Evolutionary conservation across 768 basidiomycete genomes (phyloP).

Genomic region (Auricularia heimuer): DNA sequence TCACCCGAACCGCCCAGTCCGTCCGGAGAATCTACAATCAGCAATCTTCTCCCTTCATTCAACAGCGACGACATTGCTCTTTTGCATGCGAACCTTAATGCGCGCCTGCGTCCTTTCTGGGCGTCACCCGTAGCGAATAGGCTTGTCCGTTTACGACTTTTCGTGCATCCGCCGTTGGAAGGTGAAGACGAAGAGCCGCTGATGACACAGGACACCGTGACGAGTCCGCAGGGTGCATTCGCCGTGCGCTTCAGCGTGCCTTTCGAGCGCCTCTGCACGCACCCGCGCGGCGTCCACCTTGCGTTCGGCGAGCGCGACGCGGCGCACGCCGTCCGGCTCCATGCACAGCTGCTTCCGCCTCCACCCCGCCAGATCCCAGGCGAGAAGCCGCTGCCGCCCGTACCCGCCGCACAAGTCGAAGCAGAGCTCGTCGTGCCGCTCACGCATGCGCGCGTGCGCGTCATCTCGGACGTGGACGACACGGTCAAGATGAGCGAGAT

Average conservation of each 20-base stretch:
- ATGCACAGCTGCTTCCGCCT: constrained; percentile 37
- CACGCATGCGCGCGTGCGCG: constrained; percentile 54
- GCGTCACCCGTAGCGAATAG: constrained; percentile 57
- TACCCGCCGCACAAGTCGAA: neutral
- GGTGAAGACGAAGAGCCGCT: constrained; percentile 36
- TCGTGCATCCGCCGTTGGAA: constrained; percentile 15
- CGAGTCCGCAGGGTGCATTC: constrained; percentile 66
- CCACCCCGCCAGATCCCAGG: constrained; percentile 22
- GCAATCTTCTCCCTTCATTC: constrained; percentile 3
- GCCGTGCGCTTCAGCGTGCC: constrained; percentile 47
- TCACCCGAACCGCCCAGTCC: neutral
- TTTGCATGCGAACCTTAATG: constrained; percentile 66
- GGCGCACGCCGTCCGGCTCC: constrained; percentile 47
- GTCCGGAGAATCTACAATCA: neutral
- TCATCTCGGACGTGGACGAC: constrained; percentile 93
- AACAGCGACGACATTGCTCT: constrained; percentile 32
- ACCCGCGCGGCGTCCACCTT: constrained; percentile 47
- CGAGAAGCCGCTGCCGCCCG: neutral
- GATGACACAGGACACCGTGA: constrained; percentile 39
- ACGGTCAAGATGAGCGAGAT: constrained; percentile 79
- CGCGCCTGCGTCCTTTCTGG: constrained; percentile 74
- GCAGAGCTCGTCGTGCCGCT: constrained; percentile 28
- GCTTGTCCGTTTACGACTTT: constrained; percentile 53
- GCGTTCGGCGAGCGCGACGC: constrained; percentile 36
- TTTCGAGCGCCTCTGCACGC: constrained; percentile 60